Conservation (phyloP, 257 asterid species). For the Solanum acaule region DNA sequence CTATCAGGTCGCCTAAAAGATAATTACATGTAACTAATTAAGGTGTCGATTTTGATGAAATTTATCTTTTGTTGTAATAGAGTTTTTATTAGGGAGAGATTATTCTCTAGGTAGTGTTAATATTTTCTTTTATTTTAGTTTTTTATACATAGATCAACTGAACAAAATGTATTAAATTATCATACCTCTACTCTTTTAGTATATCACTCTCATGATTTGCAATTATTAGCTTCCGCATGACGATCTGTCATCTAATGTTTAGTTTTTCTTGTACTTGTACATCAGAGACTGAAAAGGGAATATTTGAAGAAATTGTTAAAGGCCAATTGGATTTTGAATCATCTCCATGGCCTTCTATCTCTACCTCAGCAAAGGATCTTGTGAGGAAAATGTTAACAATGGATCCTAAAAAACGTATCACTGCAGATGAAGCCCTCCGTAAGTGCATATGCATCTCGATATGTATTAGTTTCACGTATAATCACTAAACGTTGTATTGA, state of each 20-base stretch:
- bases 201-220: background rate
- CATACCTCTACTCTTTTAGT: too few species aligned
- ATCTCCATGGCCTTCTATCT: constrained; percentile 40
- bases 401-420: constrained; percentile 27
- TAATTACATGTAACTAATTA: background rate
- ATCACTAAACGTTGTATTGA: background rate
- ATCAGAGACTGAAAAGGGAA: constrained; percentile 26
- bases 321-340: constrained; percentile 26
- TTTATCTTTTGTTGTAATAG: background rate
- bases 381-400: constrained; percentile 25
- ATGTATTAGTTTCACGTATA: background rate
- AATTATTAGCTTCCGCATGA: background rate
- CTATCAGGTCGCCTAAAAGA: background rate
- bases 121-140: too few species aligned
- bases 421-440: constrained; percentile 35
- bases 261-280: background rate
- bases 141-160: background rate
- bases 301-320: constrained; percentile 18
- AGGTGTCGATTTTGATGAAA: background rate
- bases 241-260: background rate
- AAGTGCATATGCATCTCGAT: background rate
- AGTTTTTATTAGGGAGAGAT: background rate
- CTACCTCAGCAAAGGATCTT: constrained; percentile 35
- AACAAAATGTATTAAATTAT: background rate
- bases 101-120: background rate